Evolutionary conservation across 371 early-diverging fungal species (phyloP).

Genomic region (Lichtheimia ornata): DNA sequence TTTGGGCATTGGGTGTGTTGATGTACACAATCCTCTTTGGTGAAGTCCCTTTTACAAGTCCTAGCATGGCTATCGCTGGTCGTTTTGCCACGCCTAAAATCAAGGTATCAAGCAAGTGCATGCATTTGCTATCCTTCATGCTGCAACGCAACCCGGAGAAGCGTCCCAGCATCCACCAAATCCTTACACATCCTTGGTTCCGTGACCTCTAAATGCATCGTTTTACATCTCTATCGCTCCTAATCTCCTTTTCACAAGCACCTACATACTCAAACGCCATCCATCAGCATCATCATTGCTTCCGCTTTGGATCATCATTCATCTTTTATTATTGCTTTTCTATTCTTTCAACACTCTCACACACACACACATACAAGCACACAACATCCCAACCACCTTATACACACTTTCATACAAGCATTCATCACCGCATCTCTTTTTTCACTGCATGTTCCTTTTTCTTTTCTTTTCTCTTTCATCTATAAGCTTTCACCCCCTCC

Average conservation of each 20-base stretch:
- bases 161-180: constrained; percentile 66
- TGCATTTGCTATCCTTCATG: constrained; percentile 67
- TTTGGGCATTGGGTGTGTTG: constrained; percentile 81
- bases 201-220: constrained; percentile 2
- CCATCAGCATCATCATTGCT: background rate
- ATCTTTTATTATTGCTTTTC: constrained; percentile 4
- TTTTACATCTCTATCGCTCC: background rate
- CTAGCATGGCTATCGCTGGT: constrained; percentile 51
- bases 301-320: background rate
- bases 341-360: background rate
- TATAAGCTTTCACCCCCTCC: constrained; percentile 5
- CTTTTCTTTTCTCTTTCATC: background rate
- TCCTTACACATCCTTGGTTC: constrained; percentile 68
- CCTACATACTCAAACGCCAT: background rate
- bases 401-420: constrained; percentile 1
- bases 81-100: constrained; percentile 48
- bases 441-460: constrained; percentile 8
- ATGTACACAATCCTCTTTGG: constrained; percentile 78
- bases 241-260: background rate
- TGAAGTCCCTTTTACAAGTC: constrained; percentile 71
- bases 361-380: background rate
- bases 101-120: constrained; percentile 53
- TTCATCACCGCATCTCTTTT: constrained; percentile 1
- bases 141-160: constrained; percentile 58
- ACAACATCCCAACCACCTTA: background rate